phyloP scores from a whole-genome alignment of 1,284 basidiomycete genomes.

The Cryptococcus jaspeensis region DNA sequence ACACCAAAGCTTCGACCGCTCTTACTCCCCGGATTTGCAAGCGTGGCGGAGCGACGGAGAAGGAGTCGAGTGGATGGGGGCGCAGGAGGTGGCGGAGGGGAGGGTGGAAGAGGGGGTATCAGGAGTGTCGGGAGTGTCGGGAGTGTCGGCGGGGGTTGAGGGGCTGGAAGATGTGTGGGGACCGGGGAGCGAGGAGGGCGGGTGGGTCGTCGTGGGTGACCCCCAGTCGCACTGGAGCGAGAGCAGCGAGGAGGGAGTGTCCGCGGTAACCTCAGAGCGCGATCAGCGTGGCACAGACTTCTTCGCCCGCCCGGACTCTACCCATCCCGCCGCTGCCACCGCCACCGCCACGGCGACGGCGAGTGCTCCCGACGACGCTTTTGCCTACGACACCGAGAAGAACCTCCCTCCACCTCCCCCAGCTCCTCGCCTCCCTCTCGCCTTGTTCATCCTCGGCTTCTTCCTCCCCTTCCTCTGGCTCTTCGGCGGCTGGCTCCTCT shows the following conservation, averaged over 20 bases:
- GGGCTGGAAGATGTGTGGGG: neutral
- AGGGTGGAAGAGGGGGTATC: neutral
- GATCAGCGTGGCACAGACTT: neutral
- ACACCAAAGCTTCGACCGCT: constrained; percentile 20
- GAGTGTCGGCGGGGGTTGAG: no score
- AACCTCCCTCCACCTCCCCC: neutral
- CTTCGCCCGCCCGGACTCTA: neutral
- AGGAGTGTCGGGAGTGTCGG: no score
- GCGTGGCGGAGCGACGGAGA: neutral
- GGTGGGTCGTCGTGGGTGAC: neutral
- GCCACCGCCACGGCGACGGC: neutral
- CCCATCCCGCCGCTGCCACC: neutral
- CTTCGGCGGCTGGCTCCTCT: constrained; percentile 14
- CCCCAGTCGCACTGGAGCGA: neutral
- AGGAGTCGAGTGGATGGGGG: neutral
- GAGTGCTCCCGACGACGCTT: neutral
- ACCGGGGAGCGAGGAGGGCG: neutral
- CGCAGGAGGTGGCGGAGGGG: neutral
- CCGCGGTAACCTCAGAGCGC: neutral
- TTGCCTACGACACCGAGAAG: constrained; percentile 10
- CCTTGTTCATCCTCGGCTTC: constrained; percentile 17
- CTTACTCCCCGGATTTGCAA: constrained; percentile 13
- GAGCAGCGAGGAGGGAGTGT: neutral
- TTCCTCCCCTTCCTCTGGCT: constrained; percentile 15
- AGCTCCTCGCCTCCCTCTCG: constrained; percentile 2